Evolutionary conservation across 768 basidiomycete species (phyloP).

Genomic region (Amanita phalloides): DNA sequence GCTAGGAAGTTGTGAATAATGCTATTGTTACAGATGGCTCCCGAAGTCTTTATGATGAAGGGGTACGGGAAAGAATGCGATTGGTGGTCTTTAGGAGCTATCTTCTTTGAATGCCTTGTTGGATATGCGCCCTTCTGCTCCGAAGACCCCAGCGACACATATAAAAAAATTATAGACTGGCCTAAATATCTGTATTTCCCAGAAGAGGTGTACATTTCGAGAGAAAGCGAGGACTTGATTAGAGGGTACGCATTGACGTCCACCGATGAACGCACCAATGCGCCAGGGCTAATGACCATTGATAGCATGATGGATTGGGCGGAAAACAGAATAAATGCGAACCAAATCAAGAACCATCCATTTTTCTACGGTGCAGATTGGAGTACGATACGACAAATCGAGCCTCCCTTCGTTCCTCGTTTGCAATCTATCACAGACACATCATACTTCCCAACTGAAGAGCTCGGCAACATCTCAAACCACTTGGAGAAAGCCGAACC

Average conservation of each 20-base stretch:
- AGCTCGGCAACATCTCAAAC: constrained; percentile 61
- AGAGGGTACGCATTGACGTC: constrained; percentile 41
- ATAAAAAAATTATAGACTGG: constrained; percentile 98
- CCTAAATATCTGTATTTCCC: constrained; percentile 85
- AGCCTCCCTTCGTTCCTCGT: constrained; percentile 92
- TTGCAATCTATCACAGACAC: constrained; percentile 90
- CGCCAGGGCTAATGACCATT: constrained; percentile 1
- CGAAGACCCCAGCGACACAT: constrained; percentile 94
- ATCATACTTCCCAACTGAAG: constrained; percentile 94
- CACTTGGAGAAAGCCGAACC: constrained; percentile 51
- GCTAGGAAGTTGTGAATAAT: constrained; percentile 18
- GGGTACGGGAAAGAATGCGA: constrained; percentile 99
- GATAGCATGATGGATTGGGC: constrained; percentile 80
- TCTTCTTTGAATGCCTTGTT: constrained; percentile 98
- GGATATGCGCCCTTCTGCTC: constrained; percentile 98
- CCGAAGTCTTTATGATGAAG: constrained; percentile 94
- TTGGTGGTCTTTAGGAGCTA: constrained; percentile 99
- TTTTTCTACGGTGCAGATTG: constrained; percentile 97
- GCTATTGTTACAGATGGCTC: constrained; percentile 64
- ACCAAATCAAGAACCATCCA: constrained; percentile 85
- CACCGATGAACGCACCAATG: background rate
- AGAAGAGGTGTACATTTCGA: constrained; percentile 88
- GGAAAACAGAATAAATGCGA: constrained; percentile 61
- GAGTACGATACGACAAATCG: constrained; percentile 83
- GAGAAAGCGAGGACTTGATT: constrained; percentile 87